Base-by-base conservation (phyloP, 352 stramenopile genomes). In the Globisporangium rhizosaccharum region DNA sequence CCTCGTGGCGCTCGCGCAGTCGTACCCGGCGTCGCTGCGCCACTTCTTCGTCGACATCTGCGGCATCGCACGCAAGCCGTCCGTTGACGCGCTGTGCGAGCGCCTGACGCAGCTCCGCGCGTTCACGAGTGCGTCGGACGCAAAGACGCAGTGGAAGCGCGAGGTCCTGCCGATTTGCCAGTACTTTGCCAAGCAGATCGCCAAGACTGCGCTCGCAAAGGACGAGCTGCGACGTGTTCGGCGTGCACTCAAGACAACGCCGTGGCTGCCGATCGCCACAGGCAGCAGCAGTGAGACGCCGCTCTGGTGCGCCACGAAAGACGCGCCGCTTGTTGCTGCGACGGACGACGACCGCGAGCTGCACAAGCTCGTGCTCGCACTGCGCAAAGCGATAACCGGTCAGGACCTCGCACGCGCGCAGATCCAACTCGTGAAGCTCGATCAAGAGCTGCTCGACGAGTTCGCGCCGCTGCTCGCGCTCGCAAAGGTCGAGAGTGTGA, bases 21-120 rank as follows among this genome's bases (percentile, higher is more conserved):
- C 78, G 10, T 92, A 91, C 56, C 60, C 79, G 8, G 81, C 73
- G 42, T 49, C 60, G 10, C 64, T 91, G 4, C 70, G 70, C 10
- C 52, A 62, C 8, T 92, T 92, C 49, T 92, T 92, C 62, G 75
- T 68, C 7, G 70, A 84, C 0, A 53, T 92, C 7, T 88, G 73
- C 53, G 77, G 79, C 18, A 72, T 92, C 15, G 62, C 76, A n/a
- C 61, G 63, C n/a, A 88, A 87, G 56, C 81, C 79, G 0, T 85
- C 79, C 5, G 63, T 84, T 14, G 59, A 51, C 1, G 73, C 75
- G 15, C 63, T 92, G 14, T 84, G 68, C 47, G 59, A 73, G 42
- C 65, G 61, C 28, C 57, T 88, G 10, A 41, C n/a, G 2, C 53
- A 67, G 44, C 47, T 59, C 45, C 23, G 39, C 15, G 26, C 17